phyloP scores from a whole-genome alignment of 129 eudicot genomes.

The Oenanthe sinensis region DNA sequence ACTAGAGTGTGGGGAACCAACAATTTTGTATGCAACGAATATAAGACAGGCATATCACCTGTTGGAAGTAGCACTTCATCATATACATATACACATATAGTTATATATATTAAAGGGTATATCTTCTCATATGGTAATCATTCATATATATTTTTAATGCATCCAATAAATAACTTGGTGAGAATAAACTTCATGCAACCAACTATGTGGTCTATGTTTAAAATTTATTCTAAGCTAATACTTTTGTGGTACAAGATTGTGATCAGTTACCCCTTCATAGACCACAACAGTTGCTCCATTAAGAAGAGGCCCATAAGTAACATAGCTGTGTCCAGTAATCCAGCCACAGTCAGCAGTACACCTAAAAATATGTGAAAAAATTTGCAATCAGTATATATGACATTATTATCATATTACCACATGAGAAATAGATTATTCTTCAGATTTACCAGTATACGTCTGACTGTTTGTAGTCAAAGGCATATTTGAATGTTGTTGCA shows the following conservation, averaged over 20 bases:
- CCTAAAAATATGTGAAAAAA: slow-evolving; percentile 37
- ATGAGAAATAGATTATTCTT: background rate
- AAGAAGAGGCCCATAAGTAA: slow-evolving; percentile 93
- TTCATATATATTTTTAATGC: background rate
- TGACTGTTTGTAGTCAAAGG: slow-evolving; percentile 93
- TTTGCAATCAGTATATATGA: background rate
- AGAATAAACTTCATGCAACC: background rate
- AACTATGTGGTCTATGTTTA: too few relatives aligned
- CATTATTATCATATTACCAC: background rate
- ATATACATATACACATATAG: background rate
- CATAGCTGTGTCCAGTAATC: slow-evolving; percentile 99
- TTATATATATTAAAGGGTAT: background rate
- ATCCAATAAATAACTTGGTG: background rate
- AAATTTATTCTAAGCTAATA: background rate
- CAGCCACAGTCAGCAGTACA: slow-evolving; percentile 99
- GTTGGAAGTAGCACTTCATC: background rate
- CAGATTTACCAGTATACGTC: slow-evolving; percentile 71
- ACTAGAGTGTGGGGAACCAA: background rate
- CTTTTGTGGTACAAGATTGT: slow-evolving; percentile 8
- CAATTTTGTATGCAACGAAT: background rate
- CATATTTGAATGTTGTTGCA: slow-evolving; percentile 95
- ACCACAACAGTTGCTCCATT: slow-evolving; percentile 83
- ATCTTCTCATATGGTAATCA: background rate
- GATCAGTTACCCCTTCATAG: slow-evolving; percentile 81
- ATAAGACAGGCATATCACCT: background rate